Conservation (phyloP, 106 monocot genomes). For the Allium sativum region DNA sequence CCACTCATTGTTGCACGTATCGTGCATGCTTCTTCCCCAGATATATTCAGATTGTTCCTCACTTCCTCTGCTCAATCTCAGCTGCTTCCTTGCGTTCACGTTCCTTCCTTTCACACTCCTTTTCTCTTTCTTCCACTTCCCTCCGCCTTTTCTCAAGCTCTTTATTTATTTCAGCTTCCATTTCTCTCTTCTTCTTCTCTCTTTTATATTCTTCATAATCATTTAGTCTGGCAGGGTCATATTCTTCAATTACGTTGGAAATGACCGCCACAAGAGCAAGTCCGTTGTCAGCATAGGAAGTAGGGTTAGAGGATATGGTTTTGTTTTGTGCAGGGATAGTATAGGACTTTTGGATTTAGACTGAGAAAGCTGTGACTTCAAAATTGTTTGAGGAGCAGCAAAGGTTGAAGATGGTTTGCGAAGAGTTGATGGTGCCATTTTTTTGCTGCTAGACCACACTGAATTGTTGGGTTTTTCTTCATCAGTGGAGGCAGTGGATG, state of each 20-base stretch:
- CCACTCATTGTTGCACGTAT: slow-evolving; percentile 74
- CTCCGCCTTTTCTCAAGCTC: slow-evolving; percentile 73
- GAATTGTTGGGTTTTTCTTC: too few relatives aligned
- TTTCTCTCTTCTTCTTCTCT: slow-evolving; percentile 61
- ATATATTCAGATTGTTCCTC: slow-evolving; percentile 64
- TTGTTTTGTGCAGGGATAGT: too few relatives aligned
- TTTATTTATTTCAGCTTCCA: slow-evolving; percentile 68
- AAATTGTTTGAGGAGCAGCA: slow-evolving; percentile 51
- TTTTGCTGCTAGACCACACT: too few relatives aligned
- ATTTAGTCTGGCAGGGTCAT: slow-evolving; percentile 91
- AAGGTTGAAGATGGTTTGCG: slow-evolving; percentile 59
- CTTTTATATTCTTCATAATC: slow-evolving; percentile 89
- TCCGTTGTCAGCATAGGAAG: slow-evolving; percentile 21
- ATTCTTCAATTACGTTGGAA: slow-evolving; percentile 73
- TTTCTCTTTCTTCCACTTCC: slow-evolving; percentile 87
- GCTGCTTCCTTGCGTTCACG: slow-evolving; percentile 50
- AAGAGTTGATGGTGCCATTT: too few relatives aligned
- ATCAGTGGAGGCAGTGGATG: too few relatives aligned
- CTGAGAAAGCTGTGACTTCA: slow-evolving; percentile 40
- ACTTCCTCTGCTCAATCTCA: slow-evolving; percentile 45
- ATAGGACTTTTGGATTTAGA: slow-evolving; percentile 35
- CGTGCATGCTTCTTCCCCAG: slow-evolving; percentile 96
- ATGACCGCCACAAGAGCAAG: slow-evolving; percentile 76
- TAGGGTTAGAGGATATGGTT: slow-evolving; percentile 5
- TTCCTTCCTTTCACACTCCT: slow-evolving; percentile 67